phyloP scores from a whole-genome alignment of 768 basidiomycete genomes.

The Trametes punicea region DNA sequence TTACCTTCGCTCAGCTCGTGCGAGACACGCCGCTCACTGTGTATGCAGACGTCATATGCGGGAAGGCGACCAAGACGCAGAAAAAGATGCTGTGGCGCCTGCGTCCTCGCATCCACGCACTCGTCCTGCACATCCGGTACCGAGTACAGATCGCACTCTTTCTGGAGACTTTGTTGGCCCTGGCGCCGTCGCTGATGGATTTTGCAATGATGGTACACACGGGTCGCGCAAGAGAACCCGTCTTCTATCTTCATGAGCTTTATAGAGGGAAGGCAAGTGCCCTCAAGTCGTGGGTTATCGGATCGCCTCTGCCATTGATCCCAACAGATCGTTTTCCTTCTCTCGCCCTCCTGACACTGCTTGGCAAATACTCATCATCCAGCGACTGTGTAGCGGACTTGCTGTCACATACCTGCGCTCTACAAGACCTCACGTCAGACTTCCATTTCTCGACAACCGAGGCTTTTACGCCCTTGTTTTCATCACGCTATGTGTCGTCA shows the following conservation, averaged over 20 bases:
- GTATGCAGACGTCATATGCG: not conserved
- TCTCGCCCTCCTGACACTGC: too few species aligned
- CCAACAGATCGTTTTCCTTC: not conserved
- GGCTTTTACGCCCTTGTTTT: too few species aligned
- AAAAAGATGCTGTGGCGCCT: not conserved
- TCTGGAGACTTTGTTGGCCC: not conserved
- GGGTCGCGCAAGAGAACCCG: not conserved
- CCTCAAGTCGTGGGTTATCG: not conserved
- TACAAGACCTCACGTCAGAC: too few species aligned
- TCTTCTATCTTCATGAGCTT: not conserved
- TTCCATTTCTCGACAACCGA: too few species aligned
- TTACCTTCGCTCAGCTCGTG: not conserved
- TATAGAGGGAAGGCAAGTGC: not conserved
- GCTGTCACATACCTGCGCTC: not conserved
- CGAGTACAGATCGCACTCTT: not conserved
- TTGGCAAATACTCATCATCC: not conserved
- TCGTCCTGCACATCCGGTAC: not conserved
- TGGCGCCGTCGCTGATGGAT: not conserved
- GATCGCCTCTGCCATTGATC: not conserved
- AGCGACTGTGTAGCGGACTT: not conserved
- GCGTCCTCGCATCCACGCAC: not conserved
- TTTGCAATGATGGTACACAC: not conserved
- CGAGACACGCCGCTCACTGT: not conserved
- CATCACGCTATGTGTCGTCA: too few species aligned
- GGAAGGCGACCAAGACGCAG: not conserved